Evolutionary conservation across 176 grass and related monocot species (phyloP), one percentile per base, ranked within the genome.

Genomic region (Phyllostachys edulis): DNA sequence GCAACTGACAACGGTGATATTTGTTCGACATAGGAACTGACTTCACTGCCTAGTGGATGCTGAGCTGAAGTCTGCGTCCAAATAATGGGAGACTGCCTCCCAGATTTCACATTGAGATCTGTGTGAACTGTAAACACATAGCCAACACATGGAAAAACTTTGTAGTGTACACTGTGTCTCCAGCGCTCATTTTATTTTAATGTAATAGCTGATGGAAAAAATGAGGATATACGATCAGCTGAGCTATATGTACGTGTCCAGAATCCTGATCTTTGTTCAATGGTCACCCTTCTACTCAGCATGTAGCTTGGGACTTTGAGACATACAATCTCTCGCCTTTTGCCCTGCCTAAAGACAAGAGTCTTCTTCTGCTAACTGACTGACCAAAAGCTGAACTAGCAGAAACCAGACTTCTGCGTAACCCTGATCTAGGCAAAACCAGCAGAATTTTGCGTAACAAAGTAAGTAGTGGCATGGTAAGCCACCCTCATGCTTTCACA

Each of bases 71-170:
- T 86, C 72, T 27, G 16, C 36, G 8, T n/a, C 40, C 24, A 65
- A 90, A 90, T 80, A 84, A 87, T 41, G 49, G 7, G 38, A 40
- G 61, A 73, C 13, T 37, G 32, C 50, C 61, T 44, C 49, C 16
- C 29, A 17, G 75, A 27, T 87, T 79, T 69, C 80, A 87, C 61
- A 83, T 74, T 87, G 75, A 75, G 80, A 60, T 84, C 59, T 79
- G 60, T 80, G 81, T 24, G 16, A 62, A 44, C 54, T 3, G 64
- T 69, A 66, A 55, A 76, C 64, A 81, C 64, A 51, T 52, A 44
- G n/a, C 63, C 79, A 70, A 56, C 79, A 82, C 77, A 34, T 67
- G 49, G 7, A 36, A 27, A 56, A 63, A 10, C 5, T 36, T 44
- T 67, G 36, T 54, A 62, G 50, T 14, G 54, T 36, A n/a, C 49